Conservation (phyloP, 257 asterid genomes). For the Nicotiana attenuata region DNA sequence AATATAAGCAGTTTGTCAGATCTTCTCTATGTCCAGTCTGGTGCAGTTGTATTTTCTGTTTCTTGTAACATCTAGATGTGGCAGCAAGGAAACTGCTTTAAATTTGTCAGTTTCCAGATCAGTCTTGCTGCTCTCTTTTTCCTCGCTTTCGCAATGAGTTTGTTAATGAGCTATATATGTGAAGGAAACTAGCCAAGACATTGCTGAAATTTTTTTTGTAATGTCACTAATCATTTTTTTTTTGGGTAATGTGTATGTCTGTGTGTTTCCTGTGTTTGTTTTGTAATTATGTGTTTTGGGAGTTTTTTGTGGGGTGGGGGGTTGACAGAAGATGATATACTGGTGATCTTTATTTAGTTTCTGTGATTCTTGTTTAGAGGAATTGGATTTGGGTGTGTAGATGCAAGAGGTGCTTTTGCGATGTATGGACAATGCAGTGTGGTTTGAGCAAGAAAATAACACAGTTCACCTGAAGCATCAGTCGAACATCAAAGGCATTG, state of each 20-base stretch:
- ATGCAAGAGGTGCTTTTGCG: conserved; percentile 66
- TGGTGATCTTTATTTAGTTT: conserved; percentile 32
- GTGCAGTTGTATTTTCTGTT: neutral
- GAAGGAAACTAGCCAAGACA: neutral
- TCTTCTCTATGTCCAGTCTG: neutral
- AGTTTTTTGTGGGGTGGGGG: neutral
- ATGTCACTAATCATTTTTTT: neutral
- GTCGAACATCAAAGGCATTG: conserved; percentile 34
- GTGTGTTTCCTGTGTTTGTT: neutral
- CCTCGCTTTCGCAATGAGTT: neutral
- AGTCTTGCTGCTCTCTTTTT: neutral
- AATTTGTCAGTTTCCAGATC: neutral
- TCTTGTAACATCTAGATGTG: neutral
- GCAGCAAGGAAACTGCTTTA: neutral
- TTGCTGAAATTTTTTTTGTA: neutral
- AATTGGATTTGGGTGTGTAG: conserved; percentile 70
- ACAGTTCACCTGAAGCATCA: conserved; percentile 49
- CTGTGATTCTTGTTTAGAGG: conserved; percentile 49
- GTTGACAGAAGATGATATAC: conserved; percentile 4
- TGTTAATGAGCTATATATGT: neutral
- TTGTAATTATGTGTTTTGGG: neutral
- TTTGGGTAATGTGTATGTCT: neutral
- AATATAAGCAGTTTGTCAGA: neutral
- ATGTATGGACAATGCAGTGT: conserved; percentile 68
- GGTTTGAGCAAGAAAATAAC: conserved; percentile 49